Evolutionary conservation across 108 stramenopile species (phyloP).

Genomic region (Aurantiochytrium sp.): DNA sequence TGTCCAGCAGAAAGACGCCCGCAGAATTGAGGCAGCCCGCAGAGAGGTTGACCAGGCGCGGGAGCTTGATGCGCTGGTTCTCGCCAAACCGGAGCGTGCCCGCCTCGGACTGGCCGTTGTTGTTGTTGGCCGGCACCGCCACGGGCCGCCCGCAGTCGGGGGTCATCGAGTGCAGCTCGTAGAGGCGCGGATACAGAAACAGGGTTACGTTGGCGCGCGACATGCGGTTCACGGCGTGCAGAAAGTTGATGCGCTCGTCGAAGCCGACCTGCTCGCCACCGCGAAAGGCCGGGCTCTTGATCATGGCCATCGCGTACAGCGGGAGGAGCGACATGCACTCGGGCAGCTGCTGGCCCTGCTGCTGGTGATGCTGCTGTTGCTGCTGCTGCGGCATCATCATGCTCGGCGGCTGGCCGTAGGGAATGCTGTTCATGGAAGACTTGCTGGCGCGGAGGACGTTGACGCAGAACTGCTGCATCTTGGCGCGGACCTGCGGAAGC

Average conservation of each 20-base stretch:
- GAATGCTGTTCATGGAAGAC: neutral
- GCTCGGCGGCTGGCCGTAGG: neutral
- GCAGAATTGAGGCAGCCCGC: constrained; percentile 69
- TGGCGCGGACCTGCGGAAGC: constrained; percentile 79
- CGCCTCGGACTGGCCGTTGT: neutral
- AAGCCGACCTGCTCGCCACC: constrained; percentile 91
- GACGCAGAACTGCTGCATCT: constrained; percentile 67
- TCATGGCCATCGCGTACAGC: constrained; percentile 86
- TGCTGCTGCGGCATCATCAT: constrained; percentile 39
- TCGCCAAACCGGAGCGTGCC: constrained; percentile 62
- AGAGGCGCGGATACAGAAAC: constrained; percentile 91
- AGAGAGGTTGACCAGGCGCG: constrained; percentile 69
- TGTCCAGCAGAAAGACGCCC: constrained; percentile 86
- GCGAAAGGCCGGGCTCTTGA: constrained; percentile 91
- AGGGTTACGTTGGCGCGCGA: constrained; percentile 63
- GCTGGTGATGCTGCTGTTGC: constrained; percentile 46
- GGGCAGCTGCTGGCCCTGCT: constrained; percentile 58
- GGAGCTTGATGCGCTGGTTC: constrained; percentile 62
- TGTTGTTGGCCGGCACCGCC: constrained; percentile 41
- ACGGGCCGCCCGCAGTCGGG: constrained; percentile 51
- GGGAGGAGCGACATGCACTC: constrained; percentile 77
- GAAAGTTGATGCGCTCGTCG: constrained; percentile 81
- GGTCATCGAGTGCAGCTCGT: constrained; percentile 84
- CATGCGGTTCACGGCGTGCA: constrained; percentile 73
- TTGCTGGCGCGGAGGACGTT: constrained; percentile 50